phyloP scores from a whole-genome alignment of 345 rosid species.

The Eucalyptus sp. region DNA sequence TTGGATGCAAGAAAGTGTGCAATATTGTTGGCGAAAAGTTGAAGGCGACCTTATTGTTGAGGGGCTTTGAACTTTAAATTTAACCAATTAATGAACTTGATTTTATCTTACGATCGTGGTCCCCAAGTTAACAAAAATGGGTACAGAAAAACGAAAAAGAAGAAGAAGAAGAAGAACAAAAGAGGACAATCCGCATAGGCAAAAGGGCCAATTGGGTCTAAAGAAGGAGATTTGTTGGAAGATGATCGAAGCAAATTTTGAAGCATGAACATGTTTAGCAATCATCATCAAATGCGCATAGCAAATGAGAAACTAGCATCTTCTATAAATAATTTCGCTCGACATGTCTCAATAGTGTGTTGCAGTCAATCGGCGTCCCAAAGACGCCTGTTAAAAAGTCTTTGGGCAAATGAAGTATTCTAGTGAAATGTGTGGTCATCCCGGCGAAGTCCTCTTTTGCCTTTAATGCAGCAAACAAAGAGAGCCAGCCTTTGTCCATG shows the following conservation, averaged over 20 bases:
- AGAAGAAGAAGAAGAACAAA: not conserved
- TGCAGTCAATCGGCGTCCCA: not conserved
- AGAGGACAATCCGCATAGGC: not conserved
- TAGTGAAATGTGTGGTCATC: not conserved
- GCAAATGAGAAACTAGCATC: not conserved
- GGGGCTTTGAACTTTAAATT: not conserved
- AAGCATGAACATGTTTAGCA: rapidly evolving
- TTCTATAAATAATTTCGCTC: not conserved
- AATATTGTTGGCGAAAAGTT: not conserved
- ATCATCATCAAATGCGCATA: not conserved
- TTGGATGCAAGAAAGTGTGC: not conserved
- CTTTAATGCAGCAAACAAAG: not conserved
- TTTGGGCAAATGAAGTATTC: not conserved
- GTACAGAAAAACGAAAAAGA: not conserved
- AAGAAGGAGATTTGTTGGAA: not conserved
- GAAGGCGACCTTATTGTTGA: not conserved
- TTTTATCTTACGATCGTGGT: not conserved
- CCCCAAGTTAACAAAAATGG: not conserved
- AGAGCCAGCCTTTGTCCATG: not conserved
- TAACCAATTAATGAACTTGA: not conserved
- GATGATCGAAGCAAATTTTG: not conserved
- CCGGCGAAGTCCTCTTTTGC: not conserved
- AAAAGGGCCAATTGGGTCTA: not conserved
- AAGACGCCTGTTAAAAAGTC: not conserved
- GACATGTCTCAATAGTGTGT: not conserved